A percentile compares a stretch with the other conserved stretches of the same genome.
Evolutionary conservation across 2,329 filamentous ascomycete genomes (phyloP).

Genomic region (Apiospora arundinis): DNA sequence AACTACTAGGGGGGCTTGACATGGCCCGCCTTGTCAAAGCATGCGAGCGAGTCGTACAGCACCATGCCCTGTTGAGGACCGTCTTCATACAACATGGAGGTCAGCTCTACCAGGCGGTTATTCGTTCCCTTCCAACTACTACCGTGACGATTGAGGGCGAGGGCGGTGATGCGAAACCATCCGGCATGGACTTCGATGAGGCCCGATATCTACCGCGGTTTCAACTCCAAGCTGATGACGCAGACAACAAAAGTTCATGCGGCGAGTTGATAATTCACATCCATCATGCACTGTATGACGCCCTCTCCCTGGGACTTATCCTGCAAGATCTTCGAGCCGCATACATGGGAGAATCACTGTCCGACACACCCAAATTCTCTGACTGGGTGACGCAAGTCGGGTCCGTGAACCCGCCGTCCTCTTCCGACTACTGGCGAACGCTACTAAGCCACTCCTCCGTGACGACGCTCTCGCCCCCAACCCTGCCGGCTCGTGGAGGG

Average conservation of each 20-base stretch:
- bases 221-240: neutral
- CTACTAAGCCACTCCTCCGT: neutral
- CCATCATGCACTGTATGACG: slow-evolving; percentile 3
- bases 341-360: neutral
- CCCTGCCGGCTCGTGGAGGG: neutral
- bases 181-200: neutral
- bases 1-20: neutral
- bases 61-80: neutral
- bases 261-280: neutral
- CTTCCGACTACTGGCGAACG: neutral
- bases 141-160: neutral
- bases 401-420: neutral
- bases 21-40: neutral
- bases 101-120: neutral
- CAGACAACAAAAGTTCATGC: neutral
- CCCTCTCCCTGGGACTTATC: neutral
- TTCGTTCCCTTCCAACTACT: neutral
- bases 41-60: neutral
- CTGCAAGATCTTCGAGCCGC: neutral
- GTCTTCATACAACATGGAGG: neutral
- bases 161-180: neutral
- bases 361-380: neutral
- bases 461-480: neutral
- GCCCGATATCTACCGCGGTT: neutral
- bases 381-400: neutral